Evolutionary conservation across 805 yeast species (phyloP).

Genomic region (Clavispora vitiphila): DNA sequence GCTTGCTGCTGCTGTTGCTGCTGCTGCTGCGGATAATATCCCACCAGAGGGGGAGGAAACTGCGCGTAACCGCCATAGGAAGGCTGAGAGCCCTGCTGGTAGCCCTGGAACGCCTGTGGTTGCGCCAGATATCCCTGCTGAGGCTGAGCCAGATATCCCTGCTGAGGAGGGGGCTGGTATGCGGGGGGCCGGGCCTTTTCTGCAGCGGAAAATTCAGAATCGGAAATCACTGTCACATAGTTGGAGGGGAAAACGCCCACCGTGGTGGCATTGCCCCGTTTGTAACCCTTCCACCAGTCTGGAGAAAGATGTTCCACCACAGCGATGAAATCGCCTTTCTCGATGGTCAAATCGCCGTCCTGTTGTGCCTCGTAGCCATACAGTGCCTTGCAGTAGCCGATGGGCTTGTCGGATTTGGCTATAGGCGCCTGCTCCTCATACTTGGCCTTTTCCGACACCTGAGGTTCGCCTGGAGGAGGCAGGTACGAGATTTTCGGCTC

Average conservation of each 20-base stretch:
- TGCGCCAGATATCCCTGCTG: neutral
- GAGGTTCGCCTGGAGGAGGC: no score
- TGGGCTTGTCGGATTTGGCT: conserved; percentile 9
- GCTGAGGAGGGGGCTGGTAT: neutral
- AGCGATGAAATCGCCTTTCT: conserved; percentile 62
- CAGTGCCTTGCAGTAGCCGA: conserved; percentile 53
- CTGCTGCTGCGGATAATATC: conserved; percentile 38
- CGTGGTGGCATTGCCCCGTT: conserved; percentile 30
- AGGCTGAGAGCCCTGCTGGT: conserved; percentile 15
- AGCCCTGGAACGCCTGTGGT: conserved; percentile 10
- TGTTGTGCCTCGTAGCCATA: conserved; percentile 75
- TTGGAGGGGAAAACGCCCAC: conserved; percentile 89
- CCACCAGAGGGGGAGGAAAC: conserved; percentile 48
- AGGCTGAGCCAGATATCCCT: neutral
- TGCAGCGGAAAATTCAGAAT: conserved; percentile 22
- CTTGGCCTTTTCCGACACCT: neutral
- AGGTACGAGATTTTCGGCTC: neutral
- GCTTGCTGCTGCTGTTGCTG: conserved; percentile 20
- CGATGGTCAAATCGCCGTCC: conserved; percentile 63
- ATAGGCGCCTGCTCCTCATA: neutral
- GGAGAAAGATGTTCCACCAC: conserved; percentile 69
- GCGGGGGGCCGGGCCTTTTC: neutral
- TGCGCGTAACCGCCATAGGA: conserved; percentile 37
- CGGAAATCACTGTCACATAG: conserved; percentile 54
- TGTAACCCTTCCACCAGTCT: conserved; percentile 89